Conservation (phyloP, 1,284 basidiomycete genomes). For the Tilletia caries region DNA sequence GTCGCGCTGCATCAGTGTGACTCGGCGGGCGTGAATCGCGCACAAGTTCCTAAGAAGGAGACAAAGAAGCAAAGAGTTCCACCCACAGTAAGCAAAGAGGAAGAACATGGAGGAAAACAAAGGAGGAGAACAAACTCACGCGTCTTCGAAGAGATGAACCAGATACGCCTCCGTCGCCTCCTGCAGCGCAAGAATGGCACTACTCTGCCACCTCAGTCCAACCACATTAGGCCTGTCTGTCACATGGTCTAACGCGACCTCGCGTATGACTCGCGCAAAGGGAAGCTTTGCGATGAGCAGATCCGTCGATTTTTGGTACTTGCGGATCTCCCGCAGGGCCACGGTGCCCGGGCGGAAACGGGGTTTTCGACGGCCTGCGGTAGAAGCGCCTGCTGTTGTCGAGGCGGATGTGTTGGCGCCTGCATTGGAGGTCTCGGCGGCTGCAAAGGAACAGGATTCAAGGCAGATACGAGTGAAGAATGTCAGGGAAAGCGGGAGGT, state of each 20-base stretch:
- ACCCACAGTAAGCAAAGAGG: not conserved
- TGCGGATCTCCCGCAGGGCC: conserved; percentile 51
- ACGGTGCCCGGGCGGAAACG: conserved; percentile 50
- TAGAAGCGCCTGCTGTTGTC: not conserved
- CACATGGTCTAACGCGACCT: conserved; percentile 51
- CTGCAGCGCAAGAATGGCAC: conserved; percentile 51
- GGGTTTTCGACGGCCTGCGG: conserved; percentile 19
- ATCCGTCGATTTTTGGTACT: conserved; percentile 52
- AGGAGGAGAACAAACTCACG: conserved; percentile 28
- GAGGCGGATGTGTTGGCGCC: conserved; percentile 6
- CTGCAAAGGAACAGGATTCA: not conserved
- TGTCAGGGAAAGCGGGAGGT: not conserved
- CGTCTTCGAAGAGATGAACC: conserved; percentile 52
- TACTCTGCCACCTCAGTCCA: conserved; percentile 51
- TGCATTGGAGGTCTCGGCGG: not conserved
- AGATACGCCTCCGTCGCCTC: conserved; percentile 52
- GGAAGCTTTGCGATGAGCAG: conserved; percentile 50
- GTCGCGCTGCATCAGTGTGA: conserved; percentile 53
- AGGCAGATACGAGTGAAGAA: too few species aligned
- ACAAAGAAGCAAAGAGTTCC: not conserved
- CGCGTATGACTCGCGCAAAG: conserved; percentile 50
- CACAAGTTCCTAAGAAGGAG: conserved; percentile 42
- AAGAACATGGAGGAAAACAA: not conserved
- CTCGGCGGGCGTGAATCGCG: conserved; percentile 40
- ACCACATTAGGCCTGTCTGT: conserved; percentile 32